Evolutionary conservation across 495 filamentous ascomycete species (phyloP).

Genomic region (Penicillium canescens): DNA sequence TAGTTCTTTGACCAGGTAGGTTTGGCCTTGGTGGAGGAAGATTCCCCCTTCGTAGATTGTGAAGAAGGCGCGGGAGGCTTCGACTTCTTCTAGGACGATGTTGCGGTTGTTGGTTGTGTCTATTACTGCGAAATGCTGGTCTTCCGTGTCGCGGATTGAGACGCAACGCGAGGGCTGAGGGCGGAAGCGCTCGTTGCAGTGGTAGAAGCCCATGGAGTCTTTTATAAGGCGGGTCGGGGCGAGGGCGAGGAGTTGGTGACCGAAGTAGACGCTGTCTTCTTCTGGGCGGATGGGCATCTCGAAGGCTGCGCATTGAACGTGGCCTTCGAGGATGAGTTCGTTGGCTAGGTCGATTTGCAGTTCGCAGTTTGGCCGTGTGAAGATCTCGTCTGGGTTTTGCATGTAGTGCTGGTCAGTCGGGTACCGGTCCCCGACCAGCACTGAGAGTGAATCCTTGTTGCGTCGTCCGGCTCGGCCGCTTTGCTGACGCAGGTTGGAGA

Average conservation of each 20-base stretch:
- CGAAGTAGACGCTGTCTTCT: constrained; percentile 79
- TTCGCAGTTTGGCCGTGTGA: constrained; percentile 85
- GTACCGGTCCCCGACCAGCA: constrained; percentile 89
- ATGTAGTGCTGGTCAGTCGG: constrained; percentile 96
- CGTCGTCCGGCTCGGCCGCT: constrained; percentile 89
- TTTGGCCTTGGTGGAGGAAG: constrained; percentile 92
- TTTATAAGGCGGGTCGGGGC: constrained; percentile 72
- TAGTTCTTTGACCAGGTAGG: constrained; percentile 89
- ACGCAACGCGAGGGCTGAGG: constrained; percentile 82
- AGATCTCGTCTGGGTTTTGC: constrained; percentile 95
- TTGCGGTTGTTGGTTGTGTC: constrained; percentile 84
- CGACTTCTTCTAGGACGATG: constrained; percentile 89
- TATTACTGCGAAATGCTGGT: constrained; percentile 89
- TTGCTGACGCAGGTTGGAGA: constrained; percentile 92
- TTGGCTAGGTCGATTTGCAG: constrained; percentile 90
- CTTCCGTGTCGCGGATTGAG: constrained; percentile 88
- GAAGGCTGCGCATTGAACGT: constrained; percentile 92
- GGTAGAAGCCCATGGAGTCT: constrained; percentile 79
- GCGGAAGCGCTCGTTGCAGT: constrained; percentile 85
- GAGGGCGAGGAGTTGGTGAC: constrained; percentile 69
- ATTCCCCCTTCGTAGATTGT: constrained; percentile 97
- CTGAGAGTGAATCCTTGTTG: constrained; percentile 90
- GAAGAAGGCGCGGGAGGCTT: constrained; percentile 91
- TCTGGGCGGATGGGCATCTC: constrained; percentile 86
- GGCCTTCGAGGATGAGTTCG: constrained; percentile 86